Base-by-base conservation (phyloP, 2,329 filamentous ascomycete species). In the Botryotinia narcissicola region DNA sequence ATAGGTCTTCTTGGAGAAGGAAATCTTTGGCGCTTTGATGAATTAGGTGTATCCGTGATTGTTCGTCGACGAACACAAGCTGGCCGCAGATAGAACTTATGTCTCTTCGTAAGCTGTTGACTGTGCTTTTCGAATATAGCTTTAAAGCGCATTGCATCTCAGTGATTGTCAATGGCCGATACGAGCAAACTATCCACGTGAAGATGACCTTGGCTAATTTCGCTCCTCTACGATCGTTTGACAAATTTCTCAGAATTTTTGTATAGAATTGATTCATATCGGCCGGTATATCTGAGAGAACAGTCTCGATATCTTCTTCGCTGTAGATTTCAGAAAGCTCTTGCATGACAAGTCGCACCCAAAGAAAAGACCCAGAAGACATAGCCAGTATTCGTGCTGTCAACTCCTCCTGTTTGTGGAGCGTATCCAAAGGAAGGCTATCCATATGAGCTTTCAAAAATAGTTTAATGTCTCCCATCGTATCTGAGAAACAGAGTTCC, bases 21-120 rank as follows among this genome's bases (percentile, higher is more conserved):
- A 42, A 63, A 10, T 37, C 40, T 42, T 42, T 25, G 40, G 61
- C 35, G 2, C 35, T 37, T 29, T 63, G 35, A 42, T 63, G 61
- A 1, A 42, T 42, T 37, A 63, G 32, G 22, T 63, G 35, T 37
- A 63, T 29, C 4, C 32, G 8, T 37, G 32, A 37, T 29, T 63
- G 61, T 42, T 63, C 14, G 51, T 83, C 82, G 25, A 83, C 72
- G 2, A 79, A 68, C 3, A 82, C 73, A 66, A 83, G 82, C 0
- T 79, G 78, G 0, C 80, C 79, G 69, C 82, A 83, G 0, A 82
- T 70, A 14, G 79, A 74, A 1, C 68, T 42, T 40, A 83, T 80
- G 0, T 80, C 75, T 3, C 75, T 64, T 48, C 76, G 72, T 9
- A 82, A 51, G 32, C 82, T 79, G 81, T 40, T 44, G 5, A 44